Percentiles rank a stretch among this genome's conserved stretches.
Evolutionary conservation across 2,329 filamentous ascomycete species (phyloP).

Genomic region (Blastomyces emzantsi): DNA sequence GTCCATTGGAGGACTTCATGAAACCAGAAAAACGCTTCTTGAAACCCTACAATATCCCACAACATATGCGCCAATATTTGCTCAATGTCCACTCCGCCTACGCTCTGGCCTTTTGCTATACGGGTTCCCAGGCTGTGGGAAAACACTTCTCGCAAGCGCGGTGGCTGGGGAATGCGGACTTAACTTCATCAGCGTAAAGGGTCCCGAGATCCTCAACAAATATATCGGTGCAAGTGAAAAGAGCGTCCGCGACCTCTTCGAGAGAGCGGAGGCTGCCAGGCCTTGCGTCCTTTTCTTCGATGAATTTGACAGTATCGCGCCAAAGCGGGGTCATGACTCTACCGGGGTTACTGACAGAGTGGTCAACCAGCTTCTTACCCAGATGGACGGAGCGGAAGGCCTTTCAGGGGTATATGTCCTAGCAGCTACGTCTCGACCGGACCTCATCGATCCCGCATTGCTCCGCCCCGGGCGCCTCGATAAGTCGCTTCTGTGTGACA

Average conservation of each 20-base stretch:
- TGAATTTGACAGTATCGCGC: slow-evolving; percentile 96
- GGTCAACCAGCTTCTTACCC: slow-evolving; percentile 94
- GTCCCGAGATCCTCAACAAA: slow-evolving; percentile 96
- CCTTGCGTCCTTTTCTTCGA: slow-evolving; percentile 98
- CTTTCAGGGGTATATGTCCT: slow-evolving; percentile 92
- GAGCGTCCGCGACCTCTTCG: slow-evolving; percentile 88
- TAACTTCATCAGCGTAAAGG: slow-evolving; percentile 98
- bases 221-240: slow-evolving; percentile 98
- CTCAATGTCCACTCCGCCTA: slow-evolving; percentile 86
- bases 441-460: slow-evolving; percentile 89
- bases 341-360: slow-evolving; percentile 98
- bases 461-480: slow-evolving; percentile 86
- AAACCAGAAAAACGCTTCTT: slow-evolving; percentile 81
- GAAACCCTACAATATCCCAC: slow-evolving; percentile 97
- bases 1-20: slow-evolving; percentile 77
- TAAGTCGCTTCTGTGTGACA: slow-evolving; percentile 85
- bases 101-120: slow-evolving; percentile 89
- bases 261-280: slow-evolving; percentile 72
- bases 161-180: slow-evolving; percentile 97
- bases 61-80: slow-evolving; percentile 95
- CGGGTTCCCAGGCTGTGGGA: slow-evolving; percentile 91
- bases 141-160: slow-evolving; percentile 88
- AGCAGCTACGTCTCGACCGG: slow-evolving; percentile 84
- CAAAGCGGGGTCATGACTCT: slow-evolving; percentile 91
- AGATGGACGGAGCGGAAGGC: slow-evolving; percentile 98